These are phyloP conservation scores for Chalaropsis ovoidea DNA, from an alignment of 2,329 filamentous ascomycete genomes.

Conservation along the genomic window DNA sequence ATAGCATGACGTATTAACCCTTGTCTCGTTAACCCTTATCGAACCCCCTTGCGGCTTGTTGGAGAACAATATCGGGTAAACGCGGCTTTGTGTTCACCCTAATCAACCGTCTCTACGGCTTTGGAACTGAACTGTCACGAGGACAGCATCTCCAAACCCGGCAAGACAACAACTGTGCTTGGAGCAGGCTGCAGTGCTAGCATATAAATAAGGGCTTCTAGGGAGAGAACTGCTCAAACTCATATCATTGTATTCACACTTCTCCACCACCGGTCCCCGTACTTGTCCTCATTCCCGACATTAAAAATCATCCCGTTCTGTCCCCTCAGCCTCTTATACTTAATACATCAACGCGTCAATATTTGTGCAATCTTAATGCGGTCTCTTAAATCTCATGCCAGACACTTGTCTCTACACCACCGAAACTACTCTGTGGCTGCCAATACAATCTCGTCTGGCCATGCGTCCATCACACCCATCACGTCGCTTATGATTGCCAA, in stretches of 20 bases:
- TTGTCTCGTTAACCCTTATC: neutral
- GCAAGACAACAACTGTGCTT: neutral
- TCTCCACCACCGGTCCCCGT: no score
- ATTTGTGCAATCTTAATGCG: neutral
- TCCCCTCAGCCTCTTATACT: neutral
- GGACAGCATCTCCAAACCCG: neutral
- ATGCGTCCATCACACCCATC: constrained; percentile 39
- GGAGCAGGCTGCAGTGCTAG: no score
- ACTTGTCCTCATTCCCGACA: no score
- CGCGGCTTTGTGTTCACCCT: neutral
- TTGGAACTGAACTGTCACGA: neutral
- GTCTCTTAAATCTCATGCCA: neutral
- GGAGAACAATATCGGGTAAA: neutral
- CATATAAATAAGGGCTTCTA: no score
- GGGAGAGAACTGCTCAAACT: no score
- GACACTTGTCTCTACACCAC: neutral
- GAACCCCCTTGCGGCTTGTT: neutral
- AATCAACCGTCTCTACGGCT: neutral
- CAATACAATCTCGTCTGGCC: neutral
- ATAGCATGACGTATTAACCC: no score
- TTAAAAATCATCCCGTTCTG: neutral
- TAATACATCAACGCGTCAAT: neutral
- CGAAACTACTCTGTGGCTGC: neutral
- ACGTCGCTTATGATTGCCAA: constrained; percentile 91
- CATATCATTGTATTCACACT: no score